Conservation (phyloP, 1,139 yeast genomes). For the Torulaspora globosa region DNA sequence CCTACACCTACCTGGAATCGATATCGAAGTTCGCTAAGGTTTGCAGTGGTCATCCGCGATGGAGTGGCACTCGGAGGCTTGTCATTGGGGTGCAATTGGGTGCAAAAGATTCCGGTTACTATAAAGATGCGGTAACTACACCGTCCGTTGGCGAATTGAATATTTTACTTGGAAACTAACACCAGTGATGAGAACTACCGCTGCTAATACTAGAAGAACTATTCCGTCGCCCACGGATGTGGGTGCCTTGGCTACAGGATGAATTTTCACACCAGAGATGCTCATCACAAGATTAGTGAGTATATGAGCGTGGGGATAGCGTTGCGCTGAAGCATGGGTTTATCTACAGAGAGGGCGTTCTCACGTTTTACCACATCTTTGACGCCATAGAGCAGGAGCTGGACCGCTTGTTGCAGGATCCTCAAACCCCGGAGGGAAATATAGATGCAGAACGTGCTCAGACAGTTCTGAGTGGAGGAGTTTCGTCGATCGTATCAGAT, state of each 20-base stretch:
- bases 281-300: conserved; percentile 68
- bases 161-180: background rate
- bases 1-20: conserved; percentile 7
- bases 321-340: conserved; percentile 70
- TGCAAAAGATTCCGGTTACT: background rate
- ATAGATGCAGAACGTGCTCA: conserved; percentile 40
- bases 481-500: conserved; percentile 59
- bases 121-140: background rate
- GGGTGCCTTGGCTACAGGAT: conserved; percentile 80
- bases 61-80: background rate
- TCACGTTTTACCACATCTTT: conserved; percentile 73
- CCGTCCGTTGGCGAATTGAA: background rate
- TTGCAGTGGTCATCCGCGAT: background rate
- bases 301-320: conserved; percentile 67
- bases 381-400: conserved; percentile 65
- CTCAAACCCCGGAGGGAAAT: conserved; percentile 43
- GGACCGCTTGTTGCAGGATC: conserved; percentile 52
- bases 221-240: conserved; percentile 69
- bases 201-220: conserved; percentile 31
- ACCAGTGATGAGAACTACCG: background rate
- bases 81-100: background rate
- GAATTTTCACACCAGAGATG: conserved; percentile 58
- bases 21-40: background rate
- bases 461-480: conserved; percentile 67
- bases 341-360: conserved; percentile 77